Percentiles rank a stretch among this genome's conserved stretches.
Evolutionary conservation across 768 basidiomycete species (phyloP).

Genomic region (Chalciporus chontae): DNA sequence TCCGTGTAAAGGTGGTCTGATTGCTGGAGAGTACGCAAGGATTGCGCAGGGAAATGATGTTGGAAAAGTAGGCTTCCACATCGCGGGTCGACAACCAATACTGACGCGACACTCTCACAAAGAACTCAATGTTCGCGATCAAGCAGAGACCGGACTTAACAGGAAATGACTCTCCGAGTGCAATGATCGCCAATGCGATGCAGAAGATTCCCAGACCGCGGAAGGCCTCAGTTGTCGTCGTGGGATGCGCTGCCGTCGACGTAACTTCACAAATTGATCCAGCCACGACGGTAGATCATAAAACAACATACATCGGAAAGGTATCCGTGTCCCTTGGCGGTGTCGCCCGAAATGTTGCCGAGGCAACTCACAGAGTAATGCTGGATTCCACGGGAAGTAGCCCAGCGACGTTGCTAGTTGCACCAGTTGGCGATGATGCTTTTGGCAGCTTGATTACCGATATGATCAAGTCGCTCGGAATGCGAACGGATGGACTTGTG

Average conservation of each 20-base stretch:
- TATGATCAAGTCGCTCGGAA: conserved; percentile 59
- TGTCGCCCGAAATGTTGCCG: conserved; percentile 93
- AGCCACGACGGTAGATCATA: conserved; percentile 33
- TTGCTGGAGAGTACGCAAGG: conserved; percentile 72
- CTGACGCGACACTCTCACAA: neutral
- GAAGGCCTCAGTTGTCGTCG: conserved; percentile 56
- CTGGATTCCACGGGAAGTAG: conserved; percentile 25
- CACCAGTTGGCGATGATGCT: conserved; percentile 72
- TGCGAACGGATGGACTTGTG: conserved; percentile 81
- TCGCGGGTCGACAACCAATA: neutral
- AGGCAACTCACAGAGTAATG: conserved; percentile 74
- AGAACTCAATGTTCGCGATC: neutral
- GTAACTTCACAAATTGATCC: conserved; percentile 60
- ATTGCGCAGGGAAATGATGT: conserved; percentile 31
- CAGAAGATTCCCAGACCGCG: conserved; percentile 4
- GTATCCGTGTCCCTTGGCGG: conserved; percentile 78
- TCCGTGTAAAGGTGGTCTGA: conserved; percentile 56
- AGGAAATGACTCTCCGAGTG: neutral
- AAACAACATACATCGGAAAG: conserved; percentile 78
- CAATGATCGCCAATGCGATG: neutral
- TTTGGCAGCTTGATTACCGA: conserved; percentile 66
- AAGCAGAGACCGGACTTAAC: neutral
- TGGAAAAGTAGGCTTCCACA: conserved; percentile 15
- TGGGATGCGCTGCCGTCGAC: conserved; percentile 90
- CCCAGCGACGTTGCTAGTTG: conserved; percentile 55